Base-by-base conservation (phyloP, 176 grass and related monocot genomes). In the Carex pumila region DNA sequence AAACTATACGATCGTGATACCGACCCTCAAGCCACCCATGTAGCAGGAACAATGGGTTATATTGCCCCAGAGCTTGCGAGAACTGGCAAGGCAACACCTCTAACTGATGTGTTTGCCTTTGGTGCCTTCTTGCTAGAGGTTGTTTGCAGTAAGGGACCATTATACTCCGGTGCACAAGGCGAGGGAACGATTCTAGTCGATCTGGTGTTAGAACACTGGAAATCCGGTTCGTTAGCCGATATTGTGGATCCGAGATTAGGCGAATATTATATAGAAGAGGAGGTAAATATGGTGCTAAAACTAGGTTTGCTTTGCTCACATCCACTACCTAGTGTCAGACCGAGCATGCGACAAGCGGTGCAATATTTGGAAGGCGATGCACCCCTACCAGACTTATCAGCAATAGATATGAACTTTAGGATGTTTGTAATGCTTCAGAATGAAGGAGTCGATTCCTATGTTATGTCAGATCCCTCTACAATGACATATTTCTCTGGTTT, bases 21-120 rank as follows among this genome's bases (percentile, higher is more conserved):
- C 0, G 68, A 90, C 69, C 90, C 86, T 18, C 79, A 86, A 43
- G 87, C 85, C 13, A 91, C 92, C 19, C 80, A 69, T 29, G 53
- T 93, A 9, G 91, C 88, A 22, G 91, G 91, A n/a, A 89, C 91
- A 3, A 89, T 89, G 43, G 91, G 91, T 14, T 94, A 92, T 63
- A 29, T 94, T 6, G 90, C 90, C 6, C 92, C 92, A 1, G 92
- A 94, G 47, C 81, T 94, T 5, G 71, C 70, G 0, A 14, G 76
- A 32, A 90, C 67, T 0, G 84, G 89, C 17, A 91, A 58, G 72
- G 92, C 85, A 3, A 89, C 89, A 1, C 85, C 89, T 15, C 70
- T 54, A 2, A 88, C 92, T 0, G 92, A 94, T 61, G 87, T 94
- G 19, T 91, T 84, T 63, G 75, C 92, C 3, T 94, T 91, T 9